phyloP scores from a whole-genome alignment of 2,329 filamentous ascomycete species.

The Verticillium isaacii region DNA sequence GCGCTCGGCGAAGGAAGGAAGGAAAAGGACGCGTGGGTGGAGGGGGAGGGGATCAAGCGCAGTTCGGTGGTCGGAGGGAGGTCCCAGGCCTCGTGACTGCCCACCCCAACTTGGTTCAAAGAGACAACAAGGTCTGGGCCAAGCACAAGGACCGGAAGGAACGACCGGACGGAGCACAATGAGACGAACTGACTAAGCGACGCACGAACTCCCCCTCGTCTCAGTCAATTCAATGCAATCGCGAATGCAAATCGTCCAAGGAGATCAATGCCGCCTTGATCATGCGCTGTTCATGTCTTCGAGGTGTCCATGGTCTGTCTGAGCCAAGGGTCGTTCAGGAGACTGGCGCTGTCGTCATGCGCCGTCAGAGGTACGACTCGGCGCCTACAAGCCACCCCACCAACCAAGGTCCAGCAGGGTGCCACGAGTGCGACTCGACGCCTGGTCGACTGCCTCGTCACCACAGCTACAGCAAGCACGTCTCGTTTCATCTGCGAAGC shows the following conservation, averaged over 20 bases:
- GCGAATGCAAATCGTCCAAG: neutral
- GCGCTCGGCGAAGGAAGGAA: neutral
- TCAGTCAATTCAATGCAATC: neutral
- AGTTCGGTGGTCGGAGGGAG: neutral
- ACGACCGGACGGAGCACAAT: neutral
- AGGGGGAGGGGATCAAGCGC: neutral
- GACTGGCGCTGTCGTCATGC: neutral
- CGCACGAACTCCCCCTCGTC: neutral
- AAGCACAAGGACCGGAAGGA: neutral
- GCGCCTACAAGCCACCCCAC: neutral
- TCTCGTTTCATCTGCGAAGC: neutral
- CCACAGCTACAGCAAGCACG: neutral
- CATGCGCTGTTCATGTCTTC: neutral
- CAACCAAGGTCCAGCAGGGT: neutral
- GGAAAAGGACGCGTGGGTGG: neutral
- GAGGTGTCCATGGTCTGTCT: neutral
- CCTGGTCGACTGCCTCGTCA: neutral
- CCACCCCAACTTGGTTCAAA: neutral
- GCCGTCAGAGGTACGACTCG: neutral
- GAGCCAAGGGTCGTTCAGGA: neutral
- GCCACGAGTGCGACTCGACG: neutral
- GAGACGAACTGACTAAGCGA: neutral
- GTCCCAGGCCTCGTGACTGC: neutral
- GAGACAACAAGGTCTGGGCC: neutral
- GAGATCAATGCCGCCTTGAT: neutral